These are phyloP conservation scores for Dactylis glomerata DNA, from an alignment of 176 grass and related monocot species.

Conservation along the genomic window DNA sequence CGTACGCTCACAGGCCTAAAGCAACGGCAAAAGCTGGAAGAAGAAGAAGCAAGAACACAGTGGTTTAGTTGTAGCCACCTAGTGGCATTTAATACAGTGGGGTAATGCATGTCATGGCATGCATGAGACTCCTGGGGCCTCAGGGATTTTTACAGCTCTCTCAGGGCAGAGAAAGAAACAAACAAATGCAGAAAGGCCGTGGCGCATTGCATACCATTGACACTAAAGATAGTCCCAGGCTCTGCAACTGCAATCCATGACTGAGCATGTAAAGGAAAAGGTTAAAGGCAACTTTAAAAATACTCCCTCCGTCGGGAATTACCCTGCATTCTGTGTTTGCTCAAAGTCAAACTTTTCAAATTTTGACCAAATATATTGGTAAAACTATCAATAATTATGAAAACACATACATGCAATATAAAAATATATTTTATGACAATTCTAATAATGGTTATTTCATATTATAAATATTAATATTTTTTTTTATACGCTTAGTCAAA, in stretches of 20 bases:
- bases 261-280: background rate
- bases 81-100: background rate
- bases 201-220: background rate
- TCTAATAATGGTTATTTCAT: too few relatives aligned
- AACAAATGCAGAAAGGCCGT: background rate
- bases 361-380: too few relatives aligned
- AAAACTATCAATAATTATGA: too few relatives aligned
- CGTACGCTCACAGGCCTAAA: slow-evolving; percentile 12
- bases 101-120: background rate
- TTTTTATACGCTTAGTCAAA: too few relatives aligned
- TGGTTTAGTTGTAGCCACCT: background rate
- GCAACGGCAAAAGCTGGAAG: background rate
- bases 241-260: background rate
- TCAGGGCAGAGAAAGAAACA: background rate
- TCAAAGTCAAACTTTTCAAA: too few relatives aligned
- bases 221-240: background rate
- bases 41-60: background rate
- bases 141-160: slow-evolving; percentile 8
- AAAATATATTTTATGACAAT: too few relatives aligned
- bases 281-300: slow-evolving; percentile 23
- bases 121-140: background rate
- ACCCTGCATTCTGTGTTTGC: too few relatives aligned
- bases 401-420: too few relatives aligned
- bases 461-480: too few relatives aligned
- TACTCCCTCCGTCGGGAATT: too few relatives aligned